Base-by-base conservation (phyloP, 2,329 filamentous ascomycete species). In the Claviceps arundinis region DNA sequence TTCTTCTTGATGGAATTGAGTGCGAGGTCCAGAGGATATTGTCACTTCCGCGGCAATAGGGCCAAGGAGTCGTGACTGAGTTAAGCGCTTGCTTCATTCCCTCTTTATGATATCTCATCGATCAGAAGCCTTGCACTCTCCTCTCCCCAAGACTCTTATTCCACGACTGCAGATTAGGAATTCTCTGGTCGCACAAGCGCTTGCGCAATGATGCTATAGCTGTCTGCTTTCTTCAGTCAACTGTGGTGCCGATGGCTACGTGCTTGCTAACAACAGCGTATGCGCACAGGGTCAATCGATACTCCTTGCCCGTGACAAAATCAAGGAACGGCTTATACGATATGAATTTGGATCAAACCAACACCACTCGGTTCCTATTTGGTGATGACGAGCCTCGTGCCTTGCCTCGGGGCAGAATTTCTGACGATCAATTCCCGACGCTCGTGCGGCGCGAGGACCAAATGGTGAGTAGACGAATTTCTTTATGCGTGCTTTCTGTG, bases 231-330 rank as follows among this genome's bases (percentile, higher is more conserved):
- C 9, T 17, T 26, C 1, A 7, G n/a, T 48, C 47, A 13, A 40
- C 26, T 40, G 19, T 26, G 16, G 4, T 17, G 37, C 9, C 7
- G 22, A 16, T 26, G 19, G 16, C 24, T 34, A 34, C 30, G 30
- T 34, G 30, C 4, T 44, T 38, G 19, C 49, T 54, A 43, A 65
- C 54, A 26, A 58, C 37, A 46, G 13, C 50, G 42, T 40, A 56
- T 46, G 30, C 54, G 61, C 55, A 60, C 60, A 94, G 88, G 59
- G 76, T 84, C 55, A 94, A 95, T 66, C 85, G 91, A 57, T 95
- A 95, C 68, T 96, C 91, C 4, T 90, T 96, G 86, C 91, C 91
- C 37, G 86, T 91, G 50, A 88, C 85, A 47, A 78, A 78, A 55
- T 80, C 82, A 58, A 80, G 84, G 58, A 81, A 76, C 58, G 79